Conservation (phyloP, 164 flowering plant species). For the Chloranthus sessilifolius region DNA sequence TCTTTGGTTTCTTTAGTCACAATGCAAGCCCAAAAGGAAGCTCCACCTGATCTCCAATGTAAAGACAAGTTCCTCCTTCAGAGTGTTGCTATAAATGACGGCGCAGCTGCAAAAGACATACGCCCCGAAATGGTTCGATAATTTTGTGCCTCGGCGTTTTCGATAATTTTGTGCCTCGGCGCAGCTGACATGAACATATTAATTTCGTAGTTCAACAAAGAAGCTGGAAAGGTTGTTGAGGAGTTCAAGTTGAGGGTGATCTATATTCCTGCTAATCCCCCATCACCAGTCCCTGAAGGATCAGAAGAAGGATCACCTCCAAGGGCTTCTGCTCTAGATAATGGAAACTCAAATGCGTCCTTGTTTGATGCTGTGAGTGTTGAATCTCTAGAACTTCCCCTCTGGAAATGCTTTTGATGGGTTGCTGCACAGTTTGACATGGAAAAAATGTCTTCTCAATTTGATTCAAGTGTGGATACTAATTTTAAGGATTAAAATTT, state of each 20-base stretch:
- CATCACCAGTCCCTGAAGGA: conserved; percentile 93
- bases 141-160: neutral
- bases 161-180: neutral
- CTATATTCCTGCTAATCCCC: conserved; percentile 80
- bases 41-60: conserved; percentile 81
- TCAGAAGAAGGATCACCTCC: conserved; percentile 89
- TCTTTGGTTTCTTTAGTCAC: conserved; percentile 38
- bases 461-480: too few relatives aligned
- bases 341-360: conserved; percentile 39
- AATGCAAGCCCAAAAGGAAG: conserved; percentile 85
- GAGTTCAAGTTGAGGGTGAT: conserved; percentile 80
- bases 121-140: conserved; percentile 58
- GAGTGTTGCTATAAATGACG: conserved; percentile 48
- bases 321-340: conserved; percentile 42
- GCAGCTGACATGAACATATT: neutral
- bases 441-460: neutral
- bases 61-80: conserved; percentile 87
- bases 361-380: conserved; percentile 53
- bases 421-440: too few relatives aligned
- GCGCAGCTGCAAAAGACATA: conserved; percentile 47
- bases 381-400: neutral
- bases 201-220: conserved; percentile 64
- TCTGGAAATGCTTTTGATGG: too few relatives aligned
- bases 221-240: conserved; percentile 60
- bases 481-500: too few relatives aligned